Base-by-base conservation (phyloP, 1,284 basidiomycete species). In the Microstroma glucosiphilum region DNA sequence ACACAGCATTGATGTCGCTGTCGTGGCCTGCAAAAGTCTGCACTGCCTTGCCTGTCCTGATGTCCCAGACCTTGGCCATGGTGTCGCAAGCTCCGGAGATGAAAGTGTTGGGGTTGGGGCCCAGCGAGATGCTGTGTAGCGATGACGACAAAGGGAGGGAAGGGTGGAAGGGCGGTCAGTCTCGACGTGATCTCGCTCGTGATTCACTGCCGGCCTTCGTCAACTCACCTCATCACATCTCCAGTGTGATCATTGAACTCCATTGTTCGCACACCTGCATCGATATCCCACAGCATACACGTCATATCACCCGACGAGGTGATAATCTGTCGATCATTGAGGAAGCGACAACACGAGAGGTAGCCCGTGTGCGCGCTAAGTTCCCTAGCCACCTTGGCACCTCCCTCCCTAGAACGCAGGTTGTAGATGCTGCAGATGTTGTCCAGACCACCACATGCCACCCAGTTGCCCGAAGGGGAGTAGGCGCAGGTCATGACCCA, bases 401-500 rank as follows among this genome's bases (percentile, higher is more conserved):
- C 76, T 40, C 80, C 81, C 26, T 87, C 85, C 70, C 86, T 88
- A 72, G 85, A 87, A 76, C 90, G 87, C 67, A 94, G 83, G 80
- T 90, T 92, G 83, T 98, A 98, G 77, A 98, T 93, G 60, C 92
- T 93, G 81, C 94, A 98, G 59, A 97, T 96, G 81, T 98, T 98
- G 84, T 98, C 96, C 61, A 98, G 86, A 81, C 94, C 94, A 82
- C 96, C 94, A 74, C 94, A 98, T 40, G 96, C 96, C 65, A 98
- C 96, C 72, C 89, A 93, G 81, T 91, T 92, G 60, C 94, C 94
- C 23, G 90, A 92, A 6, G 96, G 94, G 15, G 94, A 88, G 82
- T 97, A 98, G 56, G 96, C 94, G 80, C 96, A 98, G 56, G 96
- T 97, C 94, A 98, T 98, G 82, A 98, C 94, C 96, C 96, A 98